Base-by-base conservation (phyloP, 179 eudicot genomes). In the Gypsophila paniculata region DNA sequence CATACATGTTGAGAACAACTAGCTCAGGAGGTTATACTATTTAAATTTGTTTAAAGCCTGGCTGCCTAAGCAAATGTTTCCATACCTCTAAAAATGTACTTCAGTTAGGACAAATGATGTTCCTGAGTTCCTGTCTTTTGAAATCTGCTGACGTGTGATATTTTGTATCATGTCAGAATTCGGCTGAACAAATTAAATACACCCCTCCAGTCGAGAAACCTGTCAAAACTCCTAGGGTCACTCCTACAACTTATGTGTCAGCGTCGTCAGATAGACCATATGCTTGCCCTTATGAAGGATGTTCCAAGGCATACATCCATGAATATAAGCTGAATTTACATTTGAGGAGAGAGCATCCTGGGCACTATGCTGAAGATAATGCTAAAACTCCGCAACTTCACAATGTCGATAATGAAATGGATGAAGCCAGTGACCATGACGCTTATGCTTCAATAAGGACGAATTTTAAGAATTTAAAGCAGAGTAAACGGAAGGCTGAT, bases 241-340 rank as follows among this genome's bases (percentile, higher is more conserved):
- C 89, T 46, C 26, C 84, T 2, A 70, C 62, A 21, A 48, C 87
- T 44, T 80, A 86, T 65, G 86, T 72, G 53, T 82, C 94, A 18
- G 82, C 88, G 58, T 83, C 97, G 44, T 79, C 89, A 2, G 92
- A 91, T 44, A 85, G 99, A 38, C 97, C 97, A 12, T 88, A 84
- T 71, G 77, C 81, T 10, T 94, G 99, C 69, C 99, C 96, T 0
- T 94, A 91, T 29, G 92, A 89, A 80, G 97, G 97, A 57, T 94
- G 99, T 61, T 89, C 79, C 49, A 94, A 94, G 81, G 94, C 92
- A 34, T 94, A 94, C 74, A 94, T 91, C 57, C 99, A 94, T 21
- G 99, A 91, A 72, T 94, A 94, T 82, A 94, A 94, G 83, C 87
- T 94, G 53, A 94, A 91, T 69, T 94, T 94, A 63, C 99, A 94